Conservation (phyloP, 768 basidiomycete genomes). For the Cubamyces sp. region DNA sequence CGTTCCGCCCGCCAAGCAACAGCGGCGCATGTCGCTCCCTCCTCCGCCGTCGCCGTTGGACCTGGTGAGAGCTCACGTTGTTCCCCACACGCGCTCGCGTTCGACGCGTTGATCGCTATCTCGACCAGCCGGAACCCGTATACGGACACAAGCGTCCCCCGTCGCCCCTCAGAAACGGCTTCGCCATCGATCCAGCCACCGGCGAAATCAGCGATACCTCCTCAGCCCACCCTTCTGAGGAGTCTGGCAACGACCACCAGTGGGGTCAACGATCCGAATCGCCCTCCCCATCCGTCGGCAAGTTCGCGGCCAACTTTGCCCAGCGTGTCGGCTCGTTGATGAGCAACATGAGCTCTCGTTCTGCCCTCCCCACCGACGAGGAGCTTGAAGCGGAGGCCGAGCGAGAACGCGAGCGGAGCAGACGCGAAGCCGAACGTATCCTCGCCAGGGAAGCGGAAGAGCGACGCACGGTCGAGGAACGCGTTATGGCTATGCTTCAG, state of each 20-base stretch:
- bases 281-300: constrained; percentile 70
- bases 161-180: constrained; percentile 73
- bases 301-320: constrained; percentile 74
- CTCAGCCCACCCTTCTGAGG: constrained; percentile 35
- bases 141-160: constrained; percentile 56
- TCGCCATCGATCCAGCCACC: constrained; percentile 58
- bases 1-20: constrained; percentile 33
- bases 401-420: constrained; percentile 72
- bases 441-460: constrained; percentile 73
- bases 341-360: constrained; percentile 45
- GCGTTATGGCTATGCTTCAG: constrained; percentile 76
- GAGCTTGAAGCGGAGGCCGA: constrained; percentile 84
- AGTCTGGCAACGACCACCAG: constrained; percentile 48
- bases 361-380: constrained; percentile 63
- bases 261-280: constrained; percentile 57
- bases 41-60: constrained; percentile 44
- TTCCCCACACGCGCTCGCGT: background rate
- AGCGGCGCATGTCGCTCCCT: constrained; percentile 44
- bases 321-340: constrained; percentile 75
- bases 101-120: constrained; percentile 19
- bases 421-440: constrained; percentile 80
- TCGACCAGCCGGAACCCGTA: constrained; percentile 48
- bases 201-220: constrained; percentile 44
- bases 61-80: constrained; percentile 38
- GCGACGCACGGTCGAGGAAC: constrained; percentile 63